Conservation (phyloP, 495 filamentous ascomycete genomes). For the Aspergillus conjunctus region DNA sequence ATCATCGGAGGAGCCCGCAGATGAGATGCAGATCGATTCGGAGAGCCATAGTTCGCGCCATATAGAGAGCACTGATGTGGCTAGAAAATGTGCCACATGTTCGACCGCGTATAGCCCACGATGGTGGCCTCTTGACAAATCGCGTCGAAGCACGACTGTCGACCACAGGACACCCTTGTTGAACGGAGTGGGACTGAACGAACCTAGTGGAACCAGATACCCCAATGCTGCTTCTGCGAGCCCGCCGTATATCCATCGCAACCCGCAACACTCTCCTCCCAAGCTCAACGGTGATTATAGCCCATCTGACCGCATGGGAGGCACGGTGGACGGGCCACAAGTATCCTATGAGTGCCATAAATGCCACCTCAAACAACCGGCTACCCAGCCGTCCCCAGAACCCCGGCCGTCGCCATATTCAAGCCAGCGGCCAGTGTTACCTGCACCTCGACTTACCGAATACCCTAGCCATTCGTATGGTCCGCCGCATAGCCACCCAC, state of each 20-base stretch:
- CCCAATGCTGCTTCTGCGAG: slow-evolving; percentile 25
- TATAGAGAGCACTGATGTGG: slow-evolving; percentile 22
- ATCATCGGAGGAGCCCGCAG: slow-evolving; percentile 32
- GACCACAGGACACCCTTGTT: slow-evolving; percentile 34
- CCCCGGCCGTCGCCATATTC: slow-evolving; percentile 41
- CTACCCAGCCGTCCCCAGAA: slow-evolving; percentile 39
- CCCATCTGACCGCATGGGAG: slow-evolving; percentile 11
- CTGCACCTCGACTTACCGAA: slow-evolving; percentile 38
- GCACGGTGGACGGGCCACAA: slow-evolving; percentile 17
- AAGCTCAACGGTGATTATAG: slow-evolving; percentile 38
- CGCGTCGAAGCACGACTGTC: slow-evolving; percentile 22
- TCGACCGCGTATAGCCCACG: slow-evolving; percentile 42
- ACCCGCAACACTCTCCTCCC: slow-evolving; percentile 28
- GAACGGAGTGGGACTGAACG: slow-evolving; percentile 36
- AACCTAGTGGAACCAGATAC: slow-evolving; percentile 16
- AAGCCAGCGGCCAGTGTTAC: slow-evolving; percentile 36
- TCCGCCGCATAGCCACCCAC: slow-evolving; percentile 34
- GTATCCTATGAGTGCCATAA: slow-evolving; percentile 52
- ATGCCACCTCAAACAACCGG: slow-evolving; percentile 50
- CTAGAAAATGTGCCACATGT: slow-evolving; percentile 44
- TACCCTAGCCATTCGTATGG: slow-evolving; percentile 34
- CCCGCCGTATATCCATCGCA: slow-evolving; percentile 33
- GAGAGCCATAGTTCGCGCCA: slow-evolving; percentile 29
- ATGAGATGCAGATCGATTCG: slow-evolving; percentile 44
- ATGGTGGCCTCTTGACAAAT: slow-evolving; percentile 45